Evolutionary conservation across 2,329 filamentous ascomycete genomes (phyloP).

Genomic region (Allantophomopsis cytisporea): DNA sequence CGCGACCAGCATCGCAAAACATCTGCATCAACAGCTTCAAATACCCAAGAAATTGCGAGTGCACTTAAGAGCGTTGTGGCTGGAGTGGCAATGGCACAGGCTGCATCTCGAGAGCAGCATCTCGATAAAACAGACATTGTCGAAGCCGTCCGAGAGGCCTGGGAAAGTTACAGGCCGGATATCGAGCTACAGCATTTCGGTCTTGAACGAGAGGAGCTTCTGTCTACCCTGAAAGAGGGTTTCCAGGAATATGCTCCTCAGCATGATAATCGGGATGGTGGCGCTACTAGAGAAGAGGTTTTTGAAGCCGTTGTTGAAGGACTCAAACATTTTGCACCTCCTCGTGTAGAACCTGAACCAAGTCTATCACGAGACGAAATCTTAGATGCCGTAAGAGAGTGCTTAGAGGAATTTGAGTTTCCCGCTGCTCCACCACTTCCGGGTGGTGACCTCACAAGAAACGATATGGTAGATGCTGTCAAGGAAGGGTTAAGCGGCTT

Average conservation of each 20-base stretch:
- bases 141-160: slow-evolving; percentile 75
- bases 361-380: slow-evolving; percentile 71
- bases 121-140: slow-evolving; percentile 74
- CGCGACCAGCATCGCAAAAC: slow-evolving; percentile 62
- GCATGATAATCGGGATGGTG: slow-evolving; percentile 24
- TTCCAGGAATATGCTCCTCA: slow-evolving; percentile 56
- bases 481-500: slow-evolving; percentile 41
- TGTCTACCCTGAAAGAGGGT: slow-evolving; percentile 76
- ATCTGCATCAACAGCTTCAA: slow-evolving; percentile 45
- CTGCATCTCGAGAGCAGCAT: slow-evolving; percentile 30
- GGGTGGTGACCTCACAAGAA: slow-evolving; percentile 38
- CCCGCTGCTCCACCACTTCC: slow-evolving; percentile 47
- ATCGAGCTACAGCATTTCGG: slow-evolving; percentile 85
- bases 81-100: slow-evolving; percentile 34
- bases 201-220: slow-evolving; percentile 78
- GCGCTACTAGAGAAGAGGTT: slow-evolving; percentile 71
- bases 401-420: slow-evolving; percentile 73
- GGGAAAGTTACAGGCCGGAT: slow-evolving; percentile 89
- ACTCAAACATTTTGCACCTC: slow-evolving; percentile 66
- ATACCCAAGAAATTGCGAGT: slow-evolving; percentile 69
- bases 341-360: slow-evolving; percentile 55
- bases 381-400: slow-evolving; percentile 71
- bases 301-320: slow-evolving; percentile 77
- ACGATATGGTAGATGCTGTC: slow-evolving; percentile 51
- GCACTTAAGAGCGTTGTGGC: slow-evolving; percentile 64